A percentile compares a stretch with the other conserved stretches of the same genome.
Conservation (phyloP, 2,329 filamentous ascomycete species). For the Hypoxylon sp. region DNA sequence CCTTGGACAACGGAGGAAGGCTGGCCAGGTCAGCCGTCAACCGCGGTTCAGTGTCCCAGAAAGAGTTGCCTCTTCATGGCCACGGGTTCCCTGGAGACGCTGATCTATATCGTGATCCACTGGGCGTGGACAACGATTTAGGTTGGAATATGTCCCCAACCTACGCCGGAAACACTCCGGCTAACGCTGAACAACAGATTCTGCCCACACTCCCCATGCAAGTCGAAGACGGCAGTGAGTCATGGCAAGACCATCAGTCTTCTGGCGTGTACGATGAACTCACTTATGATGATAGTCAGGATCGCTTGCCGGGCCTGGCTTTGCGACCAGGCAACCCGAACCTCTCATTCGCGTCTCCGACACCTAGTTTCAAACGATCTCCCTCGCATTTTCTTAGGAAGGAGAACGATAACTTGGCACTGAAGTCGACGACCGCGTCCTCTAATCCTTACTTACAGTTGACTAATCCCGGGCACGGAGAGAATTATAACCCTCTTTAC, state of each 20-base stretch:
- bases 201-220: conserved; percentile 26
- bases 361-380: conserved; percentile 46
- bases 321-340: conserved; percentile 56
- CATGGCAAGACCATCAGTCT: conserved; percentile 27
- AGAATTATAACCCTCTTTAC: conserved; percentile 53
- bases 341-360: conserved; percentile 50
- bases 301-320: conserved; percentile 54
- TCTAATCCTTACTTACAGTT: conserved; percentile 50
- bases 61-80: conserved; percentile 43
- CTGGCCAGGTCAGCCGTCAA: conserved; percentile 37
- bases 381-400: conserved; percentile 48
- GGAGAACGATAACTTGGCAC: conserved; percentile 49
- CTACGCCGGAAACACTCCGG: conserved; percentile 30
- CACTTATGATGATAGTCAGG: conserved; percentile 52
- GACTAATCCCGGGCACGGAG: conserved; percentile 44
- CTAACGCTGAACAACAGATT: conserved; percentile 44
- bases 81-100: conserved; percentile 45
- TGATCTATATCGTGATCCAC: conserved; percentile 35
- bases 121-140: conserved; percentile 41
- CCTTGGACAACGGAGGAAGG: conserved; percentile 30
- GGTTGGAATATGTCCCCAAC: conserved; percentile 41
- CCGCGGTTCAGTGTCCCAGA: conserved; percentile 31
- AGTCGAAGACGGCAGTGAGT: conserved; percentile 47
- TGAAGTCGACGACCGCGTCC: conserved; percentile 44
- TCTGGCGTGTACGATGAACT: conserved; percentile 22